Conservation (phyloP, 257 asterid genomes). For the Datura wrightii region DNA sequence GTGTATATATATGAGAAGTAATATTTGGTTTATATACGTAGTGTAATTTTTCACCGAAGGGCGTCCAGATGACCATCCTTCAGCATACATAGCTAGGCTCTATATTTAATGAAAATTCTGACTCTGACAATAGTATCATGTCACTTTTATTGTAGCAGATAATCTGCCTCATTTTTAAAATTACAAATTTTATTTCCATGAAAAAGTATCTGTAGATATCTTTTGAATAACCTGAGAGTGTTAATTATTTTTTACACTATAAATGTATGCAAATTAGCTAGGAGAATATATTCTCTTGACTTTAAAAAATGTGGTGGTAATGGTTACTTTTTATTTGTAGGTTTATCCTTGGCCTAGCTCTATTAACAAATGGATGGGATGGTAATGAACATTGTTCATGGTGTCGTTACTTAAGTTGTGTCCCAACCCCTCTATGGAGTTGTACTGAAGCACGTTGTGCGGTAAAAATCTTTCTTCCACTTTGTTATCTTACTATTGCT, state of each 20-base stretch:
- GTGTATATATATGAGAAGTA: too few species aligned
- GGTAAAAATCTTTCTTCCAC: conserved; percentile 40
- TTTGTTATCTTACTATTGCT: neutral
- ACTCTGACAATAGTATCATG: neutral
- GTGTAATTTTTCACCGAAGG: too few species aligned
- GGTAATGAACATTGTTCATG: conserved; percentile 86
- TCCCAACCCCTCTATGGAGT: conserved; percentile 85
- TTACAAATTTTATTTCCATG: neutral
- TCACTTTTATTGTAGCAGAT: neutral
- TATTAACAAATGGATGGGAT: conserved; percentile 63
- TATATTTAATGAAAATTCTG: too few species aligned
- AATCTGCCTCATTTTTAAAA: neutral
- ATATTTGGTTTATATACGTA: too few species aligned
- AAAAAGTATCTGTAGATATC: too few species aligned
- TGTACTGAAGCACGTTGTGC: conserved; percentile 73
- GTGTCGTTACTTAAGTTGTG: conserved; percentile 88
- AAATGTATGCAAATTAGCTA: too few species aligned
- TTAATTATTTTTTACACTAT: neutral
- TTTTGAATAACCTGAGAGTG: neutral
- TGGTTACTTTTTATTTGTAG: conserved; percentile 44
- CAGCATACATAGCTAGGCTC: too few species aligned
- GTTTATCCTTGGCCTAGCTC: conserved; percentile 46
- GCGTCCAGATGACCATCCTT: too few species aligned
- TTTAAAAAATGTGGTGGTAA: neutral
- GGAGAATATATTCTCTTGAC: neutral